Evolutionary conservation across 345 rosid species (phyloP).

Genomic region (Pugionium cornutum): DNA sequence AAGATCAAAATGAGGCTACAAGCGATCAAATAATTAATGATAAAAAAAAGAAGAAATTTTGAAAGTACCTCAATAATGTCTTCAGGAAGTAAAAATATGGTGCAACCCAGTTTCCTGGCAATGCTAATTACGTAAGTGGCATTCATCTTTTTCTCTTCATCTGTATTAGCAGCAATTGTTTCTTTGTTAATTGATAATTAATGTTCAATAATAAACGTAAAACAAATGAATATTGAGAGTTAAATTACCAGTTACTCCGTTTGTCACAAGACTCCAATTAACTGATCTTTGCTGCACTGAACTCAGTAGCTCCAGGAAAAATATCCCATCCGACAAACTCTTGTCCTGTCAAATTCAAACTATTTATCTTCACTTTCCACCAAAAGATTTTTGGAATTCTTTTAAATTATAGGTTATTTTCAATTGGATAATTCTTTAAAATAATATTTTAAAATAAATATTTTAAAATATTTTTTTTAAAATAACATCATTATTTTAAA

Average conservation of each 20-base stretch:
- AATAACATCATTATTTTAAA: no score
- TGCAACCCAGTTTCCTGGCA: constrained; percentile 92
- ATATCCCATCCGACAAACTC: constrained; percentile 80
- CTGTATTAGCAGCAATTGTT: constrained; percentile 40
- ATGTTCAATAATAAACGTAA: background rate
- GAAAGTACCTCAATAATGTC: constrained; percentile 80
- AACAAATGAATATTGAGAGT: background rate
- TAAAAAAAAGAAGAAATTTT: no score
- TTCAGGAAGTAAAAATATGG: constrained; percentile 95
- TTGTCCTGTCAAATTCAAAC: constrained; percentile 59
- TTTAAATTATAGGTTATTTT: no score
- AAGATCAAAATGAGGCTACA: no score
- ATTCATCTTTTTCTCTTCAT: constrained; percentile 95
- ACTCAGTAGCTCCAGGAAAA: constrained; percentile 87
- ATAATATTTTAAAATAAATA: no score
- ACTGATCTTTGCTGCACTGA: constrained; percentile 90
- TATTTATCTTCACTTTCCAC: no score
- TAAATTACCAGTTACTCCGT: constrained; percentile 69
- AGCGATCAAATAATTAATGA: no score
- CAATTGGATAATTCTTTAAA: no score
- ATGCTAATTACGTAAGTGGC: constrained; percentile 93
- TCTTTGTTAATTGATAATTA: background rate
- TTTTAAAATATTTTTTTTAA: no score
- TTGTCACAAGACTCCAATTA: constrained; percentile 93
- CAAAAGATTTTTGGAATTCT: no score